phyloP scores from a whole-genome alignment of 2,329 filamentous ascomycete species.

The Biscogniauxia sp. region DNA sequence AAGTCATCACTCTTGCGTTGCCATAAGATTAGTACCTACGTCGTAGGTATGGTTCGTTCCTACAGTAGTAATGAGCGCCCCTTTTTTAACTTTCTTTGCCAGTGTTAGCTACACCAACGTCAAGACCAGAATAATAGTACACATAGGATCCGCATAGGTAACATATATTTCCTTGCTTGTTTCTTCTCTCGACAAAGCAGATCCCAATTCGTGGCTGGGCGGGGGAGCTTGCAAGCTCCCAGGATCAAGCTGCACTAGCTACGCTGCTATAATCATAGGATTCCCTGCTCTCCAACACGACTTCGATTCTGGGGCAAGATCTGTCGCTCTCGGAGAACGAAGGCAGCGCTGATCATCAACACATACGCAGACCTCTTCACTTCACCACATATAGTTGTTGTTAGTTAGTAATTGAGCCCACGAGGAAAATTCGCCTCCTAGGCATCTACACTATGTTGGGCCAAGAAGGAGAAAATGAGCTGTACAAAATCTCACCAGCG shows the following conservation, averaged over 20 bases:
- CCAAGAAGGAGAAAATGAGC: not conserved
- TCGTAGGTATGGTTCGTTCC: not conserved
- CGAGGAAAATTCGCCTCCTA: no score
- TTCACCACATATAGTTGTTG: no score
- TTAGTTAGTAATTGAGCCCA: no score
- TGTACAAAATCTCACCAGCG: constrained; percentile 1
- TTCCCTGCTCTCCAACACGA: constrained; percentile 14
- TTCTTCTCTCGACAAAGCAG: not conserved
- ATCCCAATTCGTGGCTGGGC: not conserved
- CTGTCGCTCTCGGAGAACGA: constrained; percentile 18
- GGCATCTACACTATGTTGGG: no score
- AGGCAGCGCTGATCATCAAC: constrained; percentile 19
- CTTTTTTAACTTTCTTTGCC: not conserved
- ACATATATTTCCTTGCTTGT: not conserved
- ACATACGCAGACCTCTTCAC: constrained; percentile 10
- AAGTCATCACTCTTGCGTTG: constrained; percentile 19
- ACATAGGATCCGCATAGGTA: not conserved
- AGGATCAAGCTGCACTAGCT: constrained; percentile 12
- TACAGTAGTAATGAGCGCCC: not conserved
- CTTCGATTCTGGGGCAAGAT: constrained; percentile 22
- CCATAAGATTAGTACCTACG: constrained; percentile 15
- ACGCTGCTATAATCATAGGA: constrained; percentile 16
- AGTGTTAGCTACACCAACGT: constrained; percentile 4
- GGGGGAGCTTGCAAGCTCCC: not conserved
- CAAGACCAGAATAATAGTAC: constrained; percentile 3